Base-by-base conservation (phyloP, 805 yeast species). In the Metschnikowia aberdeeniae region DNA sequence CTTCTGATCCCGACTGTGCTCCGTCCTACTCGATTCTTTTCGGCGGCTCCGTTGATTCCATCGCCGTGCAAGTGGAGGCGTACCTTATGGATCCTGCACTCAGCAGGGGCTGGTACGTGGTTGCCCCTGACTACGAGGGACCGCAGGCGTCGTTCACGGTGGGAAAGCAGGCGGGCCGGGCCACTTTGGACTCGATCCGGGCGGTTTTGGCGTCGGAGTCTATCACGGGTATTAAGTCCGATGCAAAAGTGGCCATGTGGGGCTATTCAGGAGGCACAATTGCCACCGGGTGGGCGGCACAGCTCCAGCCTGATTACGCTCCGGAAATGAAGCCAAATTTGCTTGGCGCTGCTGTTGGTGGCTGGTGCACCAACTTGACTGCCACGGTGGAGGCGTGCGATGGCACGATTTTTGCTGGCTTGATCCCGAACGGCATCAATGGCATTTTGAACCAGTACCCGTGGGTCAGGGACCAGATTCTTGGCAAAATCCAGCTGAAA, bases 251-350 rank as follows among this genome's bases (percentile, higher is more conserved):
- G 14, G 55, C 45, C 10, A 31, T 68, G 36, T 66, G 66, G 66
- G 74, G 74, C 0, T 68, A 62, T 43, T 63, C 70, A 2, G 74
- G 74, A 9, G 73, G 72, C 5, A 55, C 68, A 1, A 46, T 67
- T 28, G 68, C 73, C 8, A 42, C 65, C 13, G 61, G 66, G 7
- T 68, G 73, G 73, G 72, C 72, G 10, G 63, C 67, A 3, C 57
- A 63, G 12, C 50, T 66, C 28, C 70, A 64, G 46, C 71, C 71
- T 6, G 39, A 47, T 2, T 68, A 68, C 43, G 72, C 72, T 2
- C 65, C 67, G 1, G 72, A 68, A 11, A 50, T 55, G 28, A 17
- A 49, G n/a, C 17, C 39, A 20, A 40, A 42, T 51, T 9, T 58
- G 47, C 43, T 57, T 51, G 73, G 72, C 17, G 66, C 56, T 22